Percentiles rank a stretch among this genome's conserved stretches.
These are phyloP conservation scores for Epichloe typhina DNA, from an alignment of 2,329 filamentous ascomycete species.

Conservation along the genomic window DNA sequence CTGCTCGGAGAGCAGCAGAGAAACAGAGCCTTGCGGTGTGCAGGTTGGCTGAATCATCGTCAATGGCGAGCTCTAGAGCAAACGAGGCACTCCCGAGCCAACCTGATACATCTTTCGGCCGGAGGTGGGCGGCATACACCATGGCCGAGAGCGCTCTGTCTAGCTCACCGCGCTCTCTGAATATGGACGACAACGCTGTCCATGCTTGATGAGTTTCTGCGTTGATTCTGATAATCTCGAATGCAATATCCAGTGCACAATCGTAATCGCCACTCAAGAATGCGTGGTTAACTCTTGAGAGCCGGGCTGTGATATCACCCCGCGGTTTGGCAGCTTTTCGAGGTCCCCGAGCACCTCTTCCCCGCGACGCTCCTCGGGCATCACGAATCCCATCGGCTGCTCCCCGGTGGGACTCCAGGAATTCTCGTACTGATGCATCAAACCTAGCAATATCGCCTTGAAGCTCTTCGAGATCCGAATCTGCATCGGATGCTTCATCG, in stretches of 20 bases:
- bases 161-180: constrained; percentile 44
- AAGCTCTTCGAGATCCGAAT: constrained; percentile 32
- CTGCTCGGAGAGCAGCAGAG: constrained; percentile 43
- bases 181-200: constrained; percentile 47
- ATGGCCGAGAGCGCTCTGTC: constrained; percentile 45
- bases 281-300: constrained; percentile 53
- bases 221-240: constrained; percentile 55
- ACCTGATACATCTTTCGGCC: constrained; percentile 43
- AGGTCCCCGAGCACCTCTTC: constrained; percentile 28
- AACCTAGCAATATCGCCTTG: constrained; percentile 30
- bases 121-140: constrained; percentile 48
- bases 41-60: constrained; percentile 34
- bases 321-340: constrained; percentile 54
- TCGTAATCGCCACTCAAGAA: constrained; percentile 51
- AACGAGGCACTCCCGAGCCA: constrained; percentile 49
- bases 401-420: constrained; percentile 24
- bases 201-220: constrained; percentile 54
- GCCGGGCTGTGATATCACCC: constrained; percentile 55
- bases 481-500: constrained; percentile 25
- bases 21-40: constrained; percentile 46
- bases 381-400: constrained; percentile 10
- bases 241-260: constrained; percentile 42
- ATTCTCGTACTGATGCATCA: constrained; percentile 28
- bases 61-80: constrained; percentile 35
- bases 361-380: constrained; percentile 11